Evolutionary conservation across 192 early-diverging fungal species (phyloP), one percentile per base, ranked within the genome.

Genomic region (Coemansia sp.): DNA sequence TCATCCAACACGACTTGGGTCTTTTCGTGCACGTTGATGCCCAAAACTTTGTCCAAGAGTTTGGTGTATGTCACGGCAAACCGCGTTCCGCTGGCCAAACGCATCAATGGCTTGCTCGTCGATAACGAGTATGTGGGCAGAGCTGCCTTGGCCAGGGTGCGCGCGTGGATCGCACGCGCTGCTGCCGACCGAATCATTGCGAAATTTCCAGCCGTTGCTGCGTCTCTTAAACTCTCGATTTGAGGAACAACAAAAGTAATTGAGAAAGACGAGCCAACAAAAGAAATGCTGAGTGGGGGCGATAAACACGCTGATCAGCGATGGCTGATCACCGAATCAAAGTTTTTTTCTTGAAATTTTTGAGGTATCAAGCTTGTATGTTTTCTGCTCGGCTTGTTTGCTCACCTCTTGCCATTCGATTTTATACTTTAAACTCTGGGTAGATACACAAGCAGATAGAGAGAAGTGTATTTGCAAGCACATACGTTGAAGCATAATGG

Each of bases 1-100:
- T 12, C 12, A 2, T 22, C 48, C 7, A 19, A 7, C 15, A 67
- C 27, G 21, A 68, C 55, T 32, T 75, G 57, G 19, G 49, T 52
- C 56, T 66, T 68, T 17, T 69, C 41, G 61, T 60, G 69, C 29
- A 74, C 66, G 47, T 81, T 50, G 29, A 72, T 58, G 2, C 78
- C 78, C 23, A 81, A 54, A 6, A 75, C 78, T 49, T 81, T 81
- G 69, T 75, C 73, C n/a, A 81, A 58, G 23, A 81, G 64, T 54
- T 66, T 69, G 11, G 67, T 35, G 22, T 73, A 79, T 0, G 76
- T 73, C 1, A 59, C 48, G 22, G 65, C 64, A 17, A 17, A 53
- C n/a, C 73, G 73, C 45, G 65, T 43, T 19, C 35, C 58, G 24
- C 54, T 35, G 35, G 54, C 14, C 12, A 49, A 1, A 2, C 52